Base-by-base conservation (phyloP, 306 rosid species). In the cucumber (Cucumis sativus) region DNA sequence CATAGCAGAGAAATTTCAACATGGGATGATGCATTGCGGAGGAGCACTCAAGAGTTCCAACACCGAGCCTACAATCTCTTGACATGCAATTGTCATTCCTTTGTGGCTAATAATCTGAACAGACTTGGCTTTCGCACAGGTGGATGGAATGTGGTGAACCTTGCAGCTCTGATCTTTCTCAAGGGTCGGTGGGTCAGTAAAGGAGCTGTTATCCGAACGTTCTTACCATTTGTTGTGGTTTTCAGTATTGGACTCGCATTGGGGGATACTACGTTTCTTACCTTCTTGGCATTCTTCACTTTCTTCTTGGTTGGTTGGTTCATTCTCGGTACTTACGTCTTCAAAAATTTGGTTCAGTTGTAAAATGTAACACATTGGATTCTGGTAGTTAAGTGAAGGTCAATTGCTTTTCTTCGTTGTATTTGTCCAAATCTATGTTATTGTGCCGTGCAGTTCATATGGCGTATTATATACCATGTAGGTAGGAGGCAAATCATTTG, bases 101-200 rank as follows among this genome's bases (percentile, higher is more conserved):
- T 95, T 82, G 99, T 95, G 66, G 99, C 96, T 78, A 89, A 92
- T 81, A 92, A 85, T 79, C 87, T 92, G 64, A 95, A 95, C 85
- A 88, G 93, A 87, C 77, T 92, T 84, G 85, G 84, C 33, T 91
- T 87, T 84, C 71, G 70, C n/a, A 84, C 90, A 47, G 86, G 93
- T 20, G 89, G 96, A 75, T 95, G 99, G 99, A 95, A 95, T 75
- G 97, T 92, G 83, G 99, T 96, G 82, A 96, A 87, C 92, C 97
- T 96, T 67, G 98, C 98, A 6, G 82, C 87, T 86, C 86, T 88
- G 78, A 82, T 96, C 77, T 87, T 91, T 71, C 81, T 92, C 73
- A 89, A 86, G 86, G 97, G 98, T 16, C 83, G 86, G n/a, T 91
- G 98, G 99, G 98, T 96, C 72, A 85, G 89, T 89, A 84, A 18